Evolutionary conservation across 202 grass and related monocot genomes (phyloP).

Genomic region (Elaeis oleifera): DNA sequence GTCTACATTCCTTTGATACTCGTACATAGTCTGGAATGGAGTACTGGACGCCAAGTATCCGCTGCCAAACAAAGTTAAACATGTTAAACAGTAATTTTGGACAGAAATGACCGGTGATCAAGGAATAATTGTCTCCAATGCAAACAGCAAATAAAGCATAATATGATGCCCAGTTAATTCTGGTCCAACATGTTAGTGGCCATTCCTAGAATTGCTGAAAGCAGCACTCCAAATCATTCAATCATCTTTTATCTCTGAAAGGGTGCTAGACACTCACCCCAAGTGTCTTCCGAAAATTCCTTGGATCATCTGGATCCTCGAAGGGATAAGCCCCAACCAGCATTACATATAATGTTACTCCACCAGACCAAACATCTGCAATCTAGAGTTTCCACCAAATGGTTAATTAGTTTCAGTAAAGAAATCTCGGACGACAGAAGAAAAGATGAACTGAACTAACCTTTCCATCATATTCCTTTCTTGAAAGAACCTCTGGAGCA

Average conservation of each 20-base stretch:
- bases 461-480: conserved; percentile 92
- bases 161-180: not conserved
- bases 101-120: too few species aligned
- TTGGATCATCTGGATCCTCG: conserved; percentile 23
- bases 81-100: too few species aligned
- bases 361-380: conserved; percentile 31
- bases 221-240: too few species aligned
- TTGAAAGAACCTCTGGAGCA: conserved; percentile 83
- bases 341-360: conserved; percentile 29
- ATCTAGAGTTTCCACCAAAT: not conserved
- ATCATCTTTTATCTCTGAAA: not conserved
- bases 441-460: conserved; percentile 27
- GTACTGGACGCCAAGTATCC: conserved; percentile 89
- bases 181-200: too few species aligned
- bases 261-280: not conserved
- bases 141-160: conserved; percentile 1
- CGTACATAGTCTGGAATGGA: conserved; percentile 62
- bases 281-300: conserved; percentile 24
- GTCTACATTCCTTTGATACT: conserved; percentile 80
- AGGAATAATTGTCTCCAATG: not conserved
- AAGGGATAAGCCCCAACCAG: conserved; percentile 29
- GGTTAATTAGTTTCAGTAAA: not conserved
- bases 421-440: not conserved
- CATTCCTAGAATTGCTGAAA: too few species aligned
- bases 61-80: conserved; percentile 32